Evolutionary conservation across 345 rosid genomes (phyloP), one percentile per base, ranked within the genome.

Genomic region (Abelmoschus esculentus): DNA sequence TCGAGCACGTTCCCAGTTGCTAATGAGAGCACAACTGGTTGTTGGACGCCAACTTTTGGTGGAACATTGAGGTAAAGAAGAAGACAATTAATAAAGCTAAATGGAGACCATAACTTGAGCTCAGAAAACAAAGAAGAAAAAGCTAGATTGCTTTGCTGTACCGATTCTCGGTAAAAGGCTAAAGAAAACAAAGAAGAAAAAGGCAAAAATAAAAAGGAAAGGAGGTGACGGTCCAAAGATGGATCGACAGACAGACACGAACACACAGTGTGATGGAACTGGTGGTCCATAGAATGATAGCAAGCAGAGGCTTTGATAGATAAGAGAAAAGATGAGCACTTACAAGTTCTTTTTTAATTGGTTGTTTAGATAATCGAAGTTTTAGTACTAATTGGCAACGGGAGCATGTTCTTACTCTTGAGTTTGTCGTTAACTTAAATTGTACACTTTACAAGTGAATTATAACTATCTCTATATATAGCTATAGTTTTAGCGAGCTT

Each of bases 21-120:
- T 22, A 81, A 73, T 18, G 90, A 86, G 79, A 76, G 85, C 64
- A 70, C 87, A 6, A 81, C 80, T 13, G 95, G 86, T 73, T 85
- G 84, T 71, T 90, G 92, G 93, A 84, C 79, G 47, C 90, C 97
- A 18, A 78, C 87, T 62, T 89, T 87, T 71, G 99, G 96, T 50
- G 92, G 88, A 75, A 79, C 84, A 68, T 81, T 60, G 77, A 58
- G 84, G 82, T 83, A 82, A 69, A 62, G 22, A 54, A 31, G 11
- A 22, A 22, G 8, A 46, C 55, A 38, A 1, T 40, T 8, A 40
- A 40, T 40, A 40, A 40, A 7, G 44, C 44, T 40, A 26, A 66
- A 60, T 62, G 77, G 61, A 61, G 70, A 75, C 72, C 78, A 34
- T 73, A 76, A 40, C 38, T 34, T 34, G 38, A 34, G 38, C 1